These are phyloP conservation scores for Neoboletus subvelutipes DNA, from an alignment of 768 basidiomycete genomes.

Conservation along the genomic window DNA sequence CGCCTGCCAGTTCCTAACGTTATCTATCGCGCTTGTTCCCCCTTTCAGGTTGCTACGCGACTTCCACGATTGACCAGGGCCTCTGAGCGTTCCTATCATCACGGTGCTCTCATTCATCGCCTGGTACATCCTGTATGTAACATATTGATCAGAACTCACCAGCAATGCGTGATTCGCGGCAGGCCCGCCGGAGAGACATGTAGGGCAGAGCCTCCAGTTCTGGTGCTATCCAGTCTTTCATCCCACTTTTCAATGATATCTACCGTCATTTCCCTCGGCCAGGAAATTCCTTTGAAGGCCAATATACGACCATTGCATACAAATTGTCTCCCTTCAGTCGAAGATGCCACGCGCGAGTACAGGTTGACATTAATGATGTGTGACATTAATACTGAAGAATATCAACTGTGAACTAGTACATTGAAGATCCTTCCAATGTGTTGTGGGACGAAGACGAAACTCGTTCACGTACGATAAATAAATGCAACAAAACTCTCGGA, in stretches of 20 bases:
- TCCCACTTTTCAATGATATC: too few species aligned
- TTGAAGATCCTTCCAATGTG: conserved; percentile 28
- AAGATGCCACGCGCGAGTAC: conserved; percentile 19
- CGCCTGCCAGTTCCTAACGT: background rate
- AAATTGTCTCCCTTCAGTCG: background rate
- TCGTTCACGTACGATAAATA: conserved; percentile 22
- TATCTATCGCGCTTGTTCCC: background rate
- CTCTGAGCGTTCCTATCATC: background rate
- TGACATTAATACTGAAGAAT: conserved; percentile 32
- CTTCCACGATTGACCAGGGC: background rate
- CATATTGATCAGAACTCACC: too few species aligned
- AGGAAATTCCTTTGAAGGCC: background rate
- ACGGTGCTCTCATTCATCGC: background rate
- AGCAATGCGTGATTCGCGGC: background rate
- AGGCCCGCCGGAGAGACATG: background rate
- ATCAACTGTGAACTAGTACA: conserved; percentile 33
- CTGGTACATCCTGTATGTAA: background rate
- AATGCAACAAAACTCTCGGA: conserved; percentile 14
- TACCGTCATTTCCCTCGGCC: background rate
- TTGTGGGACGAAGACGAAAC: conserved; percentile 16
- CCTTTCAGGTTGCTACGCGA: background rate
- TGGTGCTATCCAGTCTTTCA: too few species aligned
- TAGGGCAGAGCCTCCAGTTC: background rate
- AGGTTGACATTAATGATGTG: conserved; percentile 30
- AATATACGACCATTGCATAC: background rate